These are phyloP conservation scores for Penicillium sp. DNA, from an alignment of 2,329 filamentous ascomycete species.

Conservation along the genomic window DNA sequence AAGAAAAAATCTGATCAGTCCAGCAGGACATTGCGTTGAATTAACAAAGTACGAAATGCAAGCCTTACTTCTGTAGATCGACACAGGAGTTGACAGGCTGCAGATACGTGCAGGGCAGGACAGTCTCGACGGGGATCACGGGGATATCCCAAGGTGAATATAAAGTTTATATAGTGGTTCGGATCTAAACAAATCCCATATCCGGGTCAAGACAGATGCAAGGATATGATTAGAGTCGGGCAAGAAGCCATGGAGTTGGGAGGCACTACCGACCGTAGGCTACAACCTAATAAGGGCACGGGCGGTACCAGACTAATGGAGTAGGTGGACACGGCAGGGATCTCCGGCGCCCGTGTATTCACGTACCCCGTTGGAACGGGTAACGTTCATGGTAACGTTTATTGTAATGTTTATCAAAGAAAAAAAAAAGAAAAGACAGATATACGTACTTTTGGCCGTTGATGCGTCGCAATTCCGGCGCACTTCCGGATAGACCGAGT, in stretches of 20 bases:
- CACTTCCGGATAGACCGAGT: not conserved
- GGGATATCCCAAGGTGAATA: not conserved
- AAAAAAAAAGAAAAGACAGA: not conserved
- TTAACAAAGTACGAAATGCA: not conserved
- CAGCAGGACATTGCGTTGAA: not conserved
- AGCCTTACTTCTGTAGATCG: not conserved
- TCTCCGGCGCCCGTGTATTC: constrained; percentile 18
- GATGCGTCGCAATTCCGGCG: not conserved
- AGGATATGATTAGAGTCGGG: not conserved
- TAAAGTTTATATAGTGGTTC: not conserved
- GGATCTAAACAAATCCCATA: not conserved
- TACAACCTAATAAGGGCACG: constrained; percentile 6
- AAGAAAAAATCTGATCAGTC: not conserved
- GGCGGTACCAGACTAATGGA: constrained; percentile 15
- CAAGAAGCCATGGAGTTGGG: constrained; percentile 1
- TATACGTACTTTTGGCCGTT: constrained; percentile 1
- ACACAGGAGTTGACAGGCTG: not conserved
- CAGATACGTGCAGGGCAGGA: not conserved
- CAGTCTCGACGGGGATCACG: not conserved
- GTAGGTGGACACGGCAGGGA: constrained; percentile 14
- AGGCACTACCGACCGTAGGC: not conserved
- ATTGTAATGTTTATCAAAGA: not conserved
- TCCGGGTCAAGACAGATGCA: not conserved
- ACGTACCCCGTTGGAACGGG: not conserved
- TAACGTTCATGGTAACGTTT: not conserved